Evolutionary conservation across 495 filamentous ascomycete species (phyloP).

Genomic region (Aspergillus cavernicola): DNA sequence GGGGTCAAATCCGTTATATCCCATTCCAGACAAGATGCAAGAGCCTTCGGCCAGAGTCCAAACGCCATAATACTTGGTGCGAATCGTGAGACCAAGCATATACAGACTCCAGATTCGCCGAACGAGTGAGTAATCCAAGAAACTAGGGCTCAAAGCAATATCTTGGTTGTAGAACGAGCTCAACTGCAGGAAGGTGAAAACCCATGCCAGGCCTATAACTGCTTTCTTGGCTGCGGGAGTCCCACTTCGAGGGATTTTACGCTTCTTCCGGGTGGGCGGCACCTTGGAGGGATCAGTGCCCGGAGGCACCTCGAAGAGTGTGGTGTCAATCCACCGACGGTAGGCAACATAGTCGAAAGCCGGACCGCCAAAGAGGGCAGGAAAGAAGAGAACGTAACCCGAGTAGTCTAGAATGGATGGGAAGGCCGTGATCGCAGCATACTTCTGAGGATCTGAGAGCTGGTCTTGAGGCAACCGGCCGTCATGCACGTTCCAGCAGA

Average conservation of each 20-base stretch:
- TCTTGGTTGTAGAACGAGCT: constrained; percentile 59
- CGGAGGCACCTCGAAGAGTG: constrained; percentile 85
- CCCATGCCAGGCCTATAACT: constrained; percentile 68
- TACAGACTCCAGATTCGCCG: constrained; percentile 72
- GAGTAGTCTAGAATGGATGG: constrained; percentile 74
- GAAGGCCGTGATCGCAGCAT: constrained; percentile 68
- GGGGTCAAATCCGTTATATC: constrained; percentile 88
- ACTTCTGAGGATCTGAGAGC: constrained; percentile 81
- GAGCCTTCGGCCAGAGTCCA: constrained; percentile 92
- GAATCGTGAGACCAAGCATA: constrained; percentile 74
- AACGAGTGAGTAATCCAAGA: constrained; percentile 62
- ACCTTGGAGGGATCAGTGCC: constrained; percentile 74
- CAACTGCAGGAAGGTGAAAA: constrained; percentile 72
- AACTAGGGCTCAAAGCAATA: constrained; percentile 58
- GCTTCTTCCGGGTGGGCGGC: constrained; percentile 83
- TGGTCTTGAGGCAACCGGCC: constrained; percentile 73
- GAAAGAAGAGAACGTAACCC: constrained; percentile 94
- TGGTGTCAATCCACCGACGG: constrained; percentile 84
- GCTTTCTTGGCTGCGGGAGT: constrained; percentile 81
- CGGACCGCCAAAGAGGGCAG: constrained; percentile 79
- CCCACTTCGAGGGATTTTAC: constrained; percentile 89
- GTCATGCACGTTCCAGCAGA: constrained; percentile 97
- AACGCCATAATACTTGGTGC: constrained; percentile 92
- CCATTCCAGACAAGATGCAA: constrained; percentile 89
- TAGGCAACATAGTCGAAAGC: constrained; percentile 95